Evolutionary conservation across 2,329 filamentous ascomycete genomes (phyloP).

Genomic region (Aspergillus sp.): DNA sequence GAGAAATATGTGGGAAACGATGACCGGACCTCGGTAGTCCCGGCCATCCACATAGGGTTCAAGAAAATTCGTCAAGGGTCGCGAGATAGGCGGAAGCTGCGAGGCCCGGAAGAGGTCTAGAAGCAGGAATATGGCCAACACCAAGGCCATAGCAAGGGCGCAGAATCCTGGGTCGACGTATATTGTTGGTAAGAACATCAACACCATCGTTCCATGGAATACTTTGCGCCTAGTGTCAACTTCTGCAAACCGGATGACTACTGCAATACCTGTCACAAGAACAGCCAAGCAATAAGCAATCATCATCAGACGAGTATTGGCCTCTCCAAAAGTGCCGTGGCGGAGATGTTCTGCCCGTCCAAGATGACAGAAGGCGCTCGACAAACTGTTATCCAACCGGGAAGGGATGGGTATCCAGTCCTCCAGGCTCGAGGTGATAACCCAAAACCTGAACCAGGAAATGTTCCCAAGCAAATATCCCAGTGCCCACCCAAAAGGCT

Average conservation of each 20-base stretch:
- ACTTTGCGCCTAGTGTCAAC: constrained; percentile 96
- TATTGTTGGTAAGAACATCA: constrained; percentile 85
- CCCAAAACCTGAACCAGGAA: constrained; percentile 67
- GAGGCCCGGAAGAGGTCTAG: constrained; percentile 87
- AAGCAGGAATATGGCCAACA: constrained; percentile 81
- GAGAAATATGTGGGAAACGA: constrained; percentile 94
- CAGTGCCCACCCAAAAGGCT: constrained; percentile 90
- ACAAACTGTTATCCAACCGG: constrained; percentile 27
- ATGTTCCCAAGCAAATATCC: constrained; percentile 85
- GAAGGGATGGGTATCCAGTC: constrained; percentile 73
- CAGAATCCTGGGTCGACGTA: constrained; percentile 85
- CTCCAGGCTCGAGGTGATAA: constrained; percentile 67
- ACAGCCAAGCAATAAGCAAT: constrained; percentile 71
- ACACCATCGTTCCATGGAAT: constrained; percentile 98
- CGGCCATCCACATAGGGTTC: constrained; percentile 92
- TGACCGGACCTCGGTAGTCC: constrained; percentile 88
- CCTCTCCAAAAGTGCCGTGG: constrained; percentile 65
- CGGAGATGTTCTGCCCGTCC: constrained; percentile 69
- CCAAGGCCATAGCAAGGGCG: constrained; percentile 73
- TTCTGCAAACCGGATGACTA: constrained; percentile 77
- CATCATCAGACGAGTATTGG: constrained; percentile 78
- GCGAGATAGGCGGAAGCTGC: constrained; percentile 85
- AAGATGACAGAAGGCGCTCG: constrained; percentile 45
- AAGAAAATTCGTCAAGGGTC: constrained; percentile 80
- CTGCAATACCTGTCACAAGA: constrained; percentile 67